These are phyloP conservation scores for Ziziphus jujuba DNA, from an alignment of 306 rosid genomes.

Conservation along the genomic window DNA sequence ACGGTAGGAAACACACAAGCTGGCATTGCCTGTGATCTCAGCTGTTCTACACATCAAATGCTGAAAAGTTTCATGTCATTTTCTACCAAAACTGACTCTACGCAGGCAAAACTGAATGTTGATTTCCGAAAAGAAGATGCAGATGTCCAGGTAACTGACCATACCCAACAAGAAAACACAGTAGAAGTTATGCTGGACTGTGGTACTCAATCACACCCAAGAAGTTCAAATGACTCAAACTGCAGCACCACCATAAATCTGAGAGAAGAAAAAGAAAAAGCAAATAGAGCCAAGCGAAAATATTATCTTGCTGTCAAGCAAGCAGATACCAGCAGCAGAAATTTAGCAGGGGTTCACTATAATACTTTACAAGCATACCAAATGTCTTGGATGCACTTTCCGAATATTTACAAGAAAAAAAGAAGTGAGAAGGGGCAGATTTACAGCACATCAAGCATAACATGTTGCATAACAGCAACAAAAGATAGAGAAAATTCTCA, in stretches of 20 bases:
- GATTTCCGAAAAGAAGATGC: slow-evolving; percentile 18
- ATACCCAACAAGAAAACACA: slow-evolving; percentile 21
- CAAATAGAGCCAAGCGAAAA: slow-evolving; percentile 19
- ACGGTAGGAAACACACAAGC: slow-evolving; percentile 20
- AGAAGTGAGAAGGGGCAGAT: slow-evolving; percentile 27
- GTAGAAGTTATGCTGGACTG: slow-evolving; percentile 8
- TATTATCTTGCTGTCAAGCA: slow-evolving; percentile 4
- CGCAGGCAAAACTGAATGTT: slow-evolving; percentile 22
- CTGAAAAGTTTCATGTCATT: slow-evolving; percentile 15
- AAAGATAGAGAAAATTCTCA: background rate
- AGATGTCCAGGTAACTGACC: slow-evolving; percentile 22
- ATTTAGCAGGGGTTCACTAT: slow-evolving; percentile 11
- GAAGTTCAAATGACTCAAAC: slow-evolving; percentile 28
- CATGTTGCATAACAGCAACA: slow-evolving; percentile 13
- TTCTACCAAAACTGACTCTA: slow-evolving; percentile 23
- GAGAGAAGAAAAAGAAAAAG: slow-evolving; percentile 27
- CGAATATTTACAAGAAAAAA: slow-evolving; percentile 27
- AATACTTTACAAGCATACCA: slow-evolving; percentile 22
- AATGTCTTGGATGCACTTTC: slow-evolving; percentile 14
- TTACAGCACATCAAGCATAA: slow-evolving; percentile 15
- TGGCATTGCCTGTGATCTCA: slow-evolving; percentile 25
- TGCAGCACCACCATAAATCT: slow-evolving; percentile 31
- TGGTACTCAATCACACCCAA: slow-evolving; percentile 18
- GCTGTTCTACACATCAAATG: slow-evolving; percentile 26
- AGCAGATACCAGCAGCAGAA: slow-evolving; percentile 4